Conservation (phyloP, 371 early-diverging fungal species). For the Mortierella sp. region DNA sequence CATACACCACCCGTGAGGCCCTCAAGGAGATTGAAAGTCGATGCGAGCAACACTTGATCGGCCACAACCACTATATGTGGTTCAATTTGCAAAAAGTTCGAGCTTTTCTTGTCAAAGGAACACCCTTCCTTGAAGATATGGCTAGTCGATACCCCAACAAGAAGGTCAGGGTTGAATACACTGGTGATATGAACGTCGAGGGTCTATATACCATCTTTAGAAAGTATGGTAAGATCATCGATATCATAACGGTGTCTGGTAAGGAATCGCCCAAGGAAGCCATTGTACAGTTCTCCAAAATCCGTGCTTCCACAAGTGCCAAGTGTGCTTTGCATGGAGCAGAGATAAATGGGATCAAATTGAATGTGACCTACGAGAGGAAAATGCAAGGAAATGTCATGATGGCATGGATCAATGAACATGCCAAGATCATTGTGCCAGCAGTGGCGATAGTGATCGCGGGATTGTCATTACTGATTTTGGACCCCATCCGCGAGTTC, state of each 20-base stretch:
- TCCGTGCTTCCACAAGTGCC: slow-evolving; percentile 88
- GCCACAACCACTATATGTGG: slow-evolving; percentile 64
- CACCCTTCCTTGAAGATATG: slow-evolving; percentile 92
- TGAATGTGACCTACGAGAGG: slow-evolving; percentile 81
- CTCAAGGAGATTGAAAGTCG: slow-evolving; percentile 56
- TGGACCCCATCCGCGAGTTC: slow-evolving; percentile 93
- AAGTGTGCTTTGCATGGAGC: slow-evolving; percentile 90
- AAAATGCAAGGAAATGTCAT: slow-evolving; percentile 70
- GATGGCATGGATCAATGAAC: slow-evolving; percentile 78
- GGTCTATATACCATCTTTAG: slow-evolving; percentile 81
- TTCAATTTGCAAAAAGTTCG: slow-evolving; percentile 73
- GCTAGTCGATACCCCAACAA: slow-evolving; percentile 78
- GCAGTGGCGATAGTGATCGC: slow-evolving; percentile 80
- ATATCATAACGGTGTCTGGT: slow-evolving; percentile 74
- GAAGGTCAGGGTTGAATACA: slow-evolving; percentile 40
- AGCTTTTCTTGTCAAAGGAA: slow-evolving; percentile 78
- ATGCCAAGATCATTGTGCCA: slow-evolving; percentile 80
- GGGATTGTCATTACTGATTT: slow-evolving; percentile 83
- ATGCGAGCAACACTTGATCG: slow-evolving; percentile 57
- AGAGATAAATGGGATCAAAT: slow-evolving; percentile 69
- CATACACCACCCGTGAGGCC: slow-evolving; percentile 47
- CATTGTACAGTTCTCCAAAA: slow-evolving; percentile 77
- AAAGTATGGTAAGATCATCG: slow-evolving; percentile 85
- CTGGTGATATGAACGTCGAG: slow-evolving; percentile 67
- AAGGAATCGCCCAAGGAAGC: slow-evolving; percentile 86